These are phyloP conservation scores for Discostella stelligeroides DNA, from an alignment of 108 stramenopile genomes.

Conservation along the genomic window DNA sequence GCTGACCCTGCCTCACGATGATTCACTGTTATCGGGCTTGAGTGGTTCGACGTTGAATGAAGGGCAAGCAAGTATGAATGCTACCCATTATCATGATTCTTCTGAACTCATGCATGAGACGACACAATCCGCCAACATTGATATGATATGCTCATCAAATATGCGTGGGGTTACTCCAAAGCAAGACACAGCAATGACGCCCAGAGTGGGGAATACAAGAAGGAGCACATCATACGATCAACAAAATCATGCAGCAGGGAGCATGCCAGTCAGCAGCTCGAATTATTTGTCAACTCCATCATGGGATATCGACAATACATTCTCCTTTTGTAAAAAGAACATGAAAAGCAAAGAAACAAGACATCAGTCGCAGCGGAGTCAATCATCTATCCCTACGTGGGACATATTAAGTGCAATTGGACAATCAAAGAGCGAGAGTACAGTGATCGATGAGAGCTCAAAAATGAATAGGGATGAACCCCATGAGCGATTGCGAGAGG, in stretches of 20 bases:
- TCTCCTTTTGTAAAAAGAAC: slow-evolving; percentile 17
- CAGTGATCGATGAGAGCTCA: neutral
- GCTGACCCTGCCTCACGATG: neutral
- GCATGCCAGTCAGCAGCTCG: neutral
- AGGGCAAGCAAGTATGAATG: no score
- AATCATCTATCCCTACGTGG: slow-evolving; percentile 2
- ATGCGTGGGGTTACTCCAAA: neutral
- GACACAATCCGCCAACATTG: neutral
- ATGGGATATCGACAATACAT: slow-evolving; percentile 13
- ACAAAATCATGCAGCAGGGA: neutral
- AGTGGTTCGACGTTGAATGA: neutral
- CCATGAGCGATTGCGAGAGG: slow-evolving; percentile 27
- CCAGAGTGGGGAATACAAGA: no score
- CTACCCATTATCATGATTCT: no score
- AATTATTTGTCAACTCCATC: slow-evolving; percentile 10
- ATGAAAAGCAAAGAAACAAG: neutral
- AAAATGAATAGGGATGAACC: slow-evolving; percentile 5
- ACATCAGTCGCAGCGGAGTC: neutral
- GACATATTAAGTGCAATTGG: neutral
- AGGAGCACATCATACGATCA: neutral
- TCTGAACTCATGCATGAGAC: neutral
- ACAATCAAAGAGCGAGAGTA: slow-evolving; percentile 7
- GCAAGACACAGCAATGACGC: no score
- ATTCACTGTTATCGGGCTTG: neutral
- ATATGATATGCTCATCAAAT: neutral